Evolutionary conservation across 768 basidiomycete genomes (phyloP), one percentile per base, ranked within the genome.

Genomic region (Podaxis sp.): DNA sequence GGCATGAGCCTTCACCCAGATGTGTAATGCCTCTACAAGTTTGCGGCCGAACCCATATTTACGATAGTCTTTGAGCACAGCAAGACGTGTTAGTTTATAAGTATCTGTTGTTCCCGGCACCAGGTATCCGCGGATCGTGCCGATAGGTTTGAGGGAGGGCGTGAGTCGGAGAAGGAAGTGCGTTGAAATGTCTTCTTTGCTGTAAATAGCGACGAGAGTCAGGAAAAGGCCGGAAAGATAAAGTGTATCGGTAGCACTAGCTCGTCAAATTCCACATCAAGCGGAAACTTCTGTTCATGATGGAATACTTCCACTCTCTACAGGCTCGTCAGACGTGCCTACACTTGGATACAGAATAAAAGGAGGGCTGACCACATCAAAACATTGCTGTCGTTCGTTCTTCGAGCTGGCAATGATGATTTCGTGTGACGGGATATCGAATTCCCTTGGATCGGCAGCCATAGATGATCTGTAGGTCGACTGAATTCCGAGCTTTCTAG

Each of bases 201-300:
- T 93, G 70, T 42, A 23, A 46, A 63, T 61, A 36, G 50, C 6
- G 6, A 35, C n/a, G 10, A 5, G 35, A 42, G 52, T 63, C 36
- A 63, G 57, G 38, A 52, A 44, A 47, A 47, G 35, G 58, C 48
- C 57, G 57, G 42, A 56, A 37, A 44, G 42, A 16, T 44, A 44
- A 16, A 18, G 16, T 18, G 5, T 7, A 14, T 16, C n/a, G 42
- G n/a, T 44, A 55, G 57, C 55, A 73, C 75, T 72, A 74, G 89
- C 91, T 83, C 79, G 73, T 94, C 92, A 65, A 88, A 77, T 72
- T 95, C 92, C 6, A 77, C 78, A 53, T 91, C 89, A 21, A 89
- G 73, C 48, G 89, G 80, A 67, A 93, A 94, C 42, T 77, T 76
- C 73, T 91, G 88, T 71, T 90, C 86, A 66, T 74, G 72, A 65